phyloP scores from a whole-genome alignment of 305 asterid species.

The Stenogyne calaminthoides region DNA sequence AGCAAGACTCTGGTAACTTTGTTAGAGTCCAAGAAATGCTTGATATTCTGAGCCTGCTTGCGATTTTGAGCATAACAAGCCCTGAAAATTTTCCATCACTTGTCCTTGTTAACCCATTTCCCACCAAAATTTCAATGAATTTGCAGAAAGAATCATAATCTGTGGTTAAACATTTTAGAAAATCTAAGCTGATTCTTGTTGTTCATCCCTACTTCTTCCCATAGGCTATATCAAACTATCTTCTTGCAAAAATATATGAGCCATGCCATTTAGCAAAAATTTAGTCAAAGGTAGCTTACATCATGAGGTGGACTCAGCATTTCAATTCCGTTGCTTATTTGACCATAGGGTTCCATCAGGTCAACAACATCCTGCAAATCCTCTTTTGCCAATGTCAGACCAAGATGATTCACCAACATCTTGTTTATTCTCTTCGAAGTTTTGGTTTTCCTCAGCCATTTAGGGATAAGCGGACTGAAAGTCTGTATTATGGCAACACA shows the following conservation, averaged over 20 bases:
- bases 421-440: constrained; percentile 58
- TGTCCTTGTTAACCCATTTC: not conserved
- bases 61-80: not conserved
- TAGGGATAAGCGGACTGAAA: constrained; percentile 65
- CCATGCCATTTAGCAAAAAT: constrained; percentile 13
- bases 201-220: not conserved
- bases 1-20: not conserved
- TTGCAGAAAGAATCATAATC: not conserved
- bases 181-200: not conserved
- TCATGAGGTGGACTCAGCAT: constrained; percentile 78
- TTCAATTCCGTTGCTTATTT: constrained; percentile 81
- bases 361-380: constrained; percentile 92
- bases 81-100: not conserved
- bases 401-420: constrained; percentile 84
- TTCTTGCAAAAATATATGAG: constrained; percentile 27
- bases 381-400: constrained; percentile 78
- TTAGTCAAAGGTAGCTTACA: constrained; percentile 47
- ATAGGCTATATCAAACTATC: constrained; percentile 5
- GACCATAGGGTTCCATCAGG: constrained; percentile 97
- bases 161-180: not conserved
- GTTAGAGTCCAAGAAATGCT: not conserved
- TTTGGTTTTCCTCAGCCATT: constrained; percentile 78
- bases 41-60: not conserved
- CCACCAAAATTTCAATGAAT: not conserved
- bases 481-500: constrained; percentile 59